Conservation (phyloP, 768 basidiomycete species). For the Naematelia aurantialba region DNA sequence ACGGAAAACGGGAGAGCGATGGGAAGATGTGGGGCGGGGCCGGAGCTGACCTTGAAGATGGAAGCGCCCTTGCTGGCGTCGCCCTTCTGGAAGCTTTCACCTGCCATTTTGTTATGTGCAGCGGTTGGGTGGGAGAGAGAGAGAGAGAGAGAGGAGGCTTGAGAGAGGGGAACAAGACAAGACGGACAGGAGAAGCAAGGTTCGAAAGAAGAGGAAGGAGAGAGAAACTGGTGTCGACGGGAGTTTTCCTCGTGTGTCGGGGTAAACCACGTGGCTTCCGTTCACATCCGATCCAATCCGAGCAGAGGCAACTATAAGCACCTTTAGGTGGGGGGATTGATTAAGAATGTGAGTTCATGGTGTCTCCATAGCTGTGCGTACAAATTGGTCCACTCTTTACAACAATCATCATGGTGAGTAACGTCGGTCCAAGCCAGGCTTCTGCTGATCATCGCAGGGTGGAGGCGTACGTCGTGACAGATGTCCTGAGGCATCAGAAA, state of each 20-base stretch:
- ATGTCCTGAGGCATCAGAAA: background rate
- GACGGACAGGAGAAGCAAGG: background rate
- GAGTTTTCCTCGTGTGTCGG: background rate
- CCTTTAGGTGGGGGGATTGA: background rate
- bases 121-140: background rate
- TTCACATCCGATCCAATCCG: background rate
- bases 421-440: background rate
- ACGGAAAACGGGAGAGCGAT: background rate
- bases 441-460: background rate
- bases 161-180: background rate
- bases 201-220: background rate
- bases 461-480: background rate
- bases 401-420: background rate
- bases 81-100: constrained; percentile 36
- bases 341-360: background rate
- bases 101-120: constrained; percentile 23
- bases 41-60: constrained; percentile 84
- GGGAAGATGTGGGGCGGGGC: background rate
- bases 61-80: constrained; percentile 83
- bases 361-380: background rate
- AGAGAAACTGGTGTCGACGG: background rate
- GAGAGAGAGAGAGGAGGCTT: background rate
- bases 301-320: background rate
- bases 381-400: background rate
- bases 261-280: background rate